phyloP scores from a whole-genome alignment of 139 green algal species.

The Trebouxia sp. region DNA sequence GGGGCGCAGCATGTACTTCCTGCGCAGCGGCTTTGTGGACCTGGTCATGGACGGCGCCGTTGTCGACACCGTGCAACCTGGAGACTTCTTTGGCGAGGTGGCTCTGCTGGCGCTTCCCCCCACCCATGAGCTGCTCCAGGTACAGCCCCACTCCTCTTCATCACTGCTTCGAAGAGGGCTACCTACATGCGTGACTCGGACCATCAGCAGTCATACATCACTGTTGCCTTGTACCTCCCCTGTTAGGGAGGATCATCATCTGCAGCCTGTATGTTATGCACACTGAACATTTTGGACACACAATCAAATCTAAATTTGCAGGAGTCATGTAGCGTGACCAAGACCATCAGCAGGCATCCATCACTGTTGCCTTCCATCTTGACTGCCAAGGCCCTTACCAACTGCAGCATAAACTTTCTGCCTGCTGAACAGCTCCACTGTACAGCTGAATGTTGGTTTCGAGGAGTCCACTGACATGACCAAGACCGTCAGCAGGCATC shows the following conservation, averaged over 20 bases:
- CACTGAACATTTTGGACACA: not conserved
- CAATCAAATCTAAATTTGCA: too few species aligned
- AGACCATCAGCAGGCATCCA: too few species aligned
- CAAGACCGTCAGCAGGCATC: too few species aligned
- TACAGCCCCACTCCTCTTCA: not conserved
- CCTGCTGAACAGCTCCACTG: not conserved
- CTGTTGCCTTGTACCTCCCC: too few species aligned
- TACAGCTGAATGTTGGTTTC: too few species aligned
- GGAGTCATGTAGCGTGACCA: not conserved
- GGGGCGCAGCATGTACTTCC: slow-evolving; percentile 24
- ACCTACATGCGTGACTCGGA: too few species aligned
- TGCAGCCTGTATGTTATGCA: too few species aligned
- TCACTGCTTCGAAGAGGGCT: too few species aligned
- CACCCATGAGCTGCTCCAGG: slow-evolving; percentile 22
- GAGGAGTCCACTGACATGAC: too few species aligned
- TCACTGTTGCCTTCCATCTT: not conserved
- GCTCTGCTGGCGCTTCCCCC: slow-evolving; percentile 20
- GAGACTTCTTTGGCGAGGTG: slow-evolving; percentile 26
- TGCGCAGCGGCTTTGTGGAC: slow-evolving; percentile 15
- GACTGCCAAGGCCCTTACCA: not conserved
- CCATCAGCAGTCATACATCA: too few species aligned
- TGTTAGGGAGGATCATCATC: too few species aligned
- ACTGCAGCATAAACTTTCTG: not conserved
- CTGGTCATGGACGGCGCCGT: slow-evolving; percentile 1
- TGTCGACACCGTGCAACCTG: slow-evolving; percentile 12